Percentiles rank a stretch among this genome's conserved stretches.
Conservation (phyloP, 2,329 filamentous ascomycete species). For the Claviceps sorghi region DNA sequence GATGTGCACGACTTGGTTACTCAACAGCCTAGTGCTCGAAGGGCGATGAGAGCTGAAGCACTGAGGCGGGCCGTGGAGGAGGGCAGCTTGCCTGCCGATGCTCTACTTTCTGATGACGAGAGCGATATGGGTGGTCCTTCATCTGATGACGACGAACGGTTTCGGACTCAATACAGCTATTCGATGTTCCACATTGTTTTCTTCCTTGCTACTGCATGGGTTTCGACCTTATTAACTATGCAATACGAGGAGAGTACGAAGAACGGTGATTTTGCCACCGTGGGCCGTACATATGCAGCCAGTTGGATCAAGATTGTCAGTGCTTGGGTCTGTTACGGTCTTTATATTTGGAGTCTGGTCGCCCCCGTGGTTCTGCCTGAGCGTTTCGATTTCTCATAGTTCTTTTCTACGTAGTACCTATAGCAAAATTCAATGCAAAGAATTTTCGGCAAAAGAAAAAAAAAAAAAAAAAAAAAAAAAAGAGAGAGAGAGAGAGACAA, state of each 20-base stretch:
- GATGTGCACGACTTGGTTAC: conserved; percentile 83
- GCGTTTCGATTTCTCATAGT: conserved; percentile 50
- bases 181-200: conserved; percentile 94
- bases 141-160: conserved; percentile 74
- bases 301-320: conserved; percentile 99
- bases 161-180: conserved; percentile 90
- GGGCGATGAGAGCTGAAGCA: conserved; percentile 86
- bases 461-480: too few relatives aligned
- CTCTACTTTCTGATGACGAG: conserved; percentile 60
- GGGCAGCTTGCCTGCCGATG: conserved; percentile 81
- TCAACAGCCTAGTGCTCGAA: conserved; percentile 63
- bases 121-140: conserved; percentile 48
- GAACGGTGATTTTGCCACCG: conserved; percentile 67
- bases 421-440: too few relatives aligned
- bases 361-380: conserved; percentile 78
- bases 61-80: conserved; percentile 85
- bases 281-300: conserved; percentile 90
- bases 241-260: conserved; percentile 52
- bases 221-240: conserved; percentile 72
- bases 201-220: conserved; percentile 90
- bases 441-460: too few relatives aligned
- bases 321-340: conserved; percentile 87
- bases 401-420: too few relatives aligned
- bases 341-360: conserved; percentile 86
- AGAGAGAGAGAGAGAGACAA: too few relatives aligned